A percentile compares a stretch with the other conserved stretches of the same genome.
Conservation (phyloP, 148 eudicot genomes). For the Polygonum aviculare region DNA sequence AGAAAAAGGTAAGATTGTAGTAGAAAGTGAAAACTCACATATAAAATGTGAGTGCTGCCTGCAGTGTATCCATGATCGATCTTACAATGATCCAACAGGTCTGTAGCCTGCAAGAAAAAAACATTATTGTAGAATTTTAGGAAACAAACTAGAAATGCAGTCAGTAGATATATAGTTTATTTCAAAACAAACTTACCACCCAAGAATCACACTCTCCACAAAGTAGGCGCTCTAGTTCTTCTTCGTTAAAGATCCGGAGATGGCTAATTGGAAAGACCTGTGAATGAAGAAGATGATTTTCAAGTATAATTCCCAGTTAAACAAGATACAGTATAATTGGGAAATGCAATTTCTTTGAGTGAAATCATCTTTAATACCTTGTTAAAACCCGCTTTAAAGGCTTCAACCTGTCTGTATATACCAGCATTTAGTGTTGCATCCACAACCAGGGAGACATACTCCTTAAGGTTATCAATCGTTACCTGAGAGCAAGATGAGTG, state of each 20-base stretch:
- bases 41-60: slow-evolving; percentile 6
- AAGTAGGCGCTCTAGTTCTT: slow-evolving; percentile 66
- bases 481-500: slow-evolving; percentile 39
- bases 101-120: not conserved
- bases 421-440: slow-evolving; percentile 85
- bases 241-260: slow-evolving; percentile 72
- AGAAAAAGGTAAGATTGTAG: not conserved
- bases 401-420: slow-evolving; percentile 76
- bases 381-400: slow-evolving; percentile 84
- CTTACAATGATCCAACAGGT: slow-evolving; percentile 8
- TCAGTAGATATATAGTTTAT: not conserved
- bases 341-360: no score
- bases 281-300: not conserved
- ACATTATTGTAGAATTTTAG: not conserved
- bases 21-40: not conserved
- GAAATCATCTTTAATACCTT: slow-evolving; percentile 36
- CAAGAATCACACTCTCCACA: slow-evolving; percentile 83
- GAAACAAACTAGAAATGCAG: not conserved
- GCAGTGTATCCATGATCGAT: slow-evolving; percentile 13
- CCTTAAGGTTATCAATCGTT: slow-evolving; percentile 55
- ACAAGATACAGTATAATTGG: not conserved
- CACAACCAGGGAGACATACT: slow-evolving; percentile 51
- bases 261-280: slow-evolving; percentile 72
- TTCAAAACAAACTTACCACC: slow-evolving; percentile 31
- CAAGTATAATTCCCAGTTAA: not conserved